A percentile compares a stretch with the other conserved stretches of the same genome.
Conservation (phyloP, 73 alveolate genomes). For the Paramecium bursaria region DNA sequence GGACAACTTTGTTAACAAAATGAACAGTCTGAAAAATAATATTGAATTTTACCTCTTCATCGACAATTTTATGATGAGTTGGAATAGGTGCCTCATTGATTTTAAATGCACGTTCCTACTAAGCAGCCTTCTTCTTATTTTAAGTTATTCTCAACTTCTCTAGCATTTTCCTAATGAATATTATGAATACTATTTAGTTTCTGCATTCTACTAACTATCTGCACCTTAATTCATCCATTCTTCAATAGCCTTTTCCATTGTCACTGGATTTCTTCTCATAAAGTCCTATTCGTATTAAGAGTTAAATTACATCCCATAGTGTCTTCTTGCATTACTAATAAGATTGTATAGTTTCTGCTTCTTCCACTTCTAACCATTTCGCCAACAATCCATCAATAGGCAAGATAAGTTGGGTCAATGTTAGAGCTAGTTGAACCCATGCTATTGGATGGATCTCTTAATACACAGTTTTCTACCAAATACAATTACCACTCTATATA, state of each 20-base stretch:
- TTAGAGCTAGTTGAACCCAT: constrained; percentile 9
- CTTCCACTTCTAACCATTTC: neutral
- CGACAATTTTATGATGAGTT: too few species aligned
- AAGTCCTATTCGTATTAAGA: constrained; percentile 6
- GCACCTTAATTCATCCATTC: constrained; percentile 65
- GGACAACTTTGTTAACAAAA: too few species aligned
- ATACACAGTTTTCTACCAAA: constrained; percentile 19
- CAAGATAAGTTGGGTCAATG: neutral
- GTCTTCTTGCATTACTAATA: neutral
- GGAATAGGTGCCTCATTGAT: too few species aligned
- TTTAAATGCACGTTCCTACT: too few species aligned
- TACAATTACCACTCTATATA: constrained; percentile 1
- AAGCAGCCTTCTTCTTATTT: too few species aligned
- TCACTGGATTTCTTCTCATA: constrained; percentile 64
- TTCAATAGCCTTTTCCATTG: constrained; percentile 65
- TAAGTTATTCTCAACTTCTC: too few species aligned
- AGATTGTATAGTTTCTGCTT: neutral
- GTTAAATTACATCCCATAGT: constrained; percentile 30
- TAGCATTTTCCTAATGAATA: too few species aligned
- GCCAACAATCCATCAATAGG: constrained; percentile 22
- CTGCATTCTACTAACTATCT: too few species aligned
- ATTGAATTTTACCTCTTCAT: too few species aligned
- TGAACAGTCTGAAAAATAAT: too few species aligned
- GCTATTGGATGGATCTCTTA: neutral
- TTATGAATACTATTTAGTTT: too few species aligned